A percentile compares a stretch with the other conserved stretches of the same genome.
These are phyloP conservation scores for Rhodotorula sp. DNA, from an alignment of 1,284 basidiomycete genomes.

Conservation along the genomic window DNA sequence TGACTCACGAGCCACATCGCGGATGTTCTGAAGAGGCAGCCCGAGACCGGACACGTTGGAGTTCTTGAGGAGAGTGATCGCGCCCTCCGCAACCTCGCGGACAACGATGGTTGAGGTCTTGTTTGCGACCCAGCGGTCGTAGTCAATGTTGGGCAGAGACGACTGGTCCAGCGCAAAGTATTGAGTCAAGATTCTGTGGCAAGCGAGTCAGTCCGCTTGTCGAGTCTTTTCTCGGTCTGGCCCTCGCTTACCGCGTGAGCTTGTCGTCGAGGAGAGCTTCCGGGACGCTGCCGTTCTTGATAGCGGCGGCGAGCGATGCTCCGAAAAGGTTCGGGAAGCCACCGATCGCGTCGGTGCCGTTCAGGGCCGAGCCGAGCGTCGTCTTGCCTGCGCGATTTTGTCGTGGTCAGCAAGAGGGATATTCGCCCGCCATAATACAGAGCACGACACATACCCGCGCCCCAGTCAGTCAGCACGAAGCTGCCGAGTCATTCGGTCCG, in stretches of 20 bases:
- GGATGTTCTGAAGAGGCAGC: conserved; percentile 60
- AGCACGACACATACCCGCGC: neutral
- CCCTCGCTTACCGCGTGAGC: conserved; percentile 40
- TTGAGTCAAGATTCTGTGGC: conserved; percentile 42
- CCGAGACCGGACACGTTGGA: conserved; percentile 44
- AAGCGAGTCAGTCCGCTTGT: too few species aligned
- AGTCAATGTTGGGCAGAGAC: conserved; percentile 49
- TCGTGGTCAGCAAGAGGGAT: neutral
- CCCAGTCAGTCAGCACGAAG: neutral
- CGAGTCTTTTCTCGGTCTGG: too few species aligned
- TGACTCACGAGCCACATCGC: conserved; percentile 8
- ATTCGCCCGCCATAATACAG: too few species aligned
- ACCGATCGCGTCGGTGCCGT: conserved; percentile 13
- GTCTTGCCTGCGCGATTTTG: conserved; percentile 13
- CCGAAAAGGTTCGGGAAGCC: conserved; percentile 11
- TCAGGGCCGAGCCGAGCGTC: conserved; percentile 1
- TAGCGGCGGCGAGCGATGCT: conserved; percentile 32
- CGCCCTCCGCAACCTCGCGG: conserved; percentile 70
- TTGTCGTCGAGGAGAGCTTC: conserved; percentile 46
- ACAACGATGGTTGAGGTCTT: conserved; percentile 58
- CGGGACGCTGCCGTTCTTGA: conserved; percentile 49
- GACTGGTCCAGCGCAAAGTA: conserved; percentile 39
- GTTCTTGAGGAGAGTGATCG: conserved; percentile 75
- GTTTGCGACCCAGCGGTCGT: conserved; percentile 45
- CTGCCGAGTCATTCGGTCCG: too few species aligned